A percentile compares a stretch with the other conserved stretches of the same genome.
phyloP scores from a whole-genome alignment of 306 rosid genomes.

The Potentilla sterilis region DNA sequence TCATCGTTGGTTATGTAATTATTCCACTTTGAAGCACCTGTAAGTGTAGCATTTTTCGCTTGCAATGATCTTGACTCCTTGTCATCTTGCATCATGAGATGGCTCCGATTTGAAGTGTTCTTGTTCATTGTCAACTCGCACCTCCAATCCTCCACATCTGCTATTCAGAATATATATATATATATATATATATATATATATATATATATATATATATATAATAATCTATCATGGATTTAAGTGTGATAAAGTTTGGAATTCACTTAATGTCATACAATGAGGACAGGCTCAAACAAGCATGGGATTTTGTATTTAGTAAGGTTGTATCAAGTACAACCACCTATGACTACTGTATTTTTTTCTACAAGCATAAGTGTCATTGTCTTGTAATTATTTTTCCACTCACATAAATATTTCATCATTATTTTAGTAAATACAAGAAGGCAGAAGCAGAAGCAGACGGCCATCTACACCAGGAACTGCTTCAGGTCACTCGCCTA shows the following conservation, averaged over 20 bases:
- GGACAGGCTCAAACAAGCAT: too few species aligned
- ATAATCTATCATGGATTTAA: neutral
- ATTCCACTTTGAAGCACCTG: slow-evolving; percentile 61
- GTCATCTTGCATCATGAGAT: slow-evolving; percentile 6
- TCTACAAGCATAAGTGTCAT: too few species aligned
- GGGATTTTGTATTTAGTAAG: neutral
- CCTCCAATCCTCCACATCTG: slow-evolving; percentile 31
- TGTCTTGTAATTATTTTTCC: too few species aligned
- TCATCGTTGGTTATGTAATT: slow-evolving; percentile 46
- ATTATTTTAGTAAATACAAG: neutral
- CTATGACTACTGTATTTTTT: too few species aligned
- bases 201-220: neutral
- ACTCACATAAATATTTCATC: neutral
- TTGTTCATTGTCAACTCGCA: slow-evolving; percentile 13
- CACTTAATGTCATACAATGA: too few species aligned
- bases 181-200: neutral
- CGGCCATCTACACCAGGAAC: neutral
- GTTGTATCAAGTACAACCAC: neutral
- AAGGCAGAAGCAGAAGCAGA: neutral
- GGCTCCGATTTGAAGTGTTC: slow-evolving; percentile 25
- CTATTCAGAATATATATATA: slow-evolving; percentile 6
- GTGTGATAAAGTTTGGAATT: too few species aligned
- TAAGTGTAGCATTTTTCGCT: slow-evolving; percentile 10
- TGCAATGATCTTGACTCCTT: slow-evolving; percentile 23
- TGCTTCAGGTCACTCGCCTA: neutral